Evolutionary conservation across 2,329 filamentous ascomycete genomes (phyloP).

Genomic region (Gaeumannomyces tritici): DNA sequence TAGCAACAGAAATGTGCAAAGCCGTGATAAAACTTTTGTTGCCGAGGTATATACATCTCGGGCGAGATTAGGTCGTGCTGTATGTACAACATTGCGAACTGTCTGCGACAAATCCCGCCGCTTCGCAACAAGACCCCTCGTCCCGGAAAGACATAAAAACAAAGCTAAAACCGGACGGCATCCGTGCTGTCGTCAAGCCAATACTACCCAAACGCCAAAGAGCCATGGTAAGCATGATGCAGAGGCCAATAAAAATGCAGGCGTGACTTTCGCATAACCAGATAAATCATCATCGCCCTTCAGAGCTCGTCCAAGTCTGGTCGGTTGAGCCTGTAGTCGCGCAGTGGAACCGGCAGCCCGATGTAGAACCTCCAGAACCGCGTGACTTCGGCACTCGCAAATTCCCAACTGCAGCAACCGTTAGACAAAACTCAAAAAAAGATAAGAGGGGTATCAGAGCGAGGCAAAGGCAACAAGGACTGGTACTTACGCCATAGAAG

Average conservation of each 20-base stretch:
- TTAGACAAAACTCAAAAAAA: not conserved
- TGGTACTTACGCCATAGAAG: conserved; percentile 63
- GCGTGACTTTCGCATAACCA: not conserved
- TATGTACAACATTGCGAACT: not conserved
- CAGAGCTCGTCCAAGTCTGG: conserved; percentile 40
- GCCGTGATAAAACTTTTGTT: not conserved
- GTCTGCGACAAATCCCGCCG: not conserved
- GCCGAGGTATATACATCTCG: not conserved
- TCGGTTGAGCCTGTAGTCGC: conserved; percentile 35
- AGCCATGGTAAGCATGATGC: not conserved
- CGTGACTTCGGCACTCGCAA: conserved; percentile 23
- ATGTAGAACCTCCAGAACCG: conserved; percentile 42
- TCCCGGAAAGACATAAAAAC: not conserved
- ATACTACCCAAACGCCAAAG: not conserved
- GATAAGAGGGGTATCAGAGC: no score
- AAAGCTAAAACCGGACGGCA: not conserved
- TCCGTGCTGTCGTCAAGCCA: not conserved
- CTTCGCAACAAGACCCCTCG: no score
- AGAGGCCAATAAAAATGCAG: not conserved
- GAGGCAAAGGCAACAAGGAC: not conserved
- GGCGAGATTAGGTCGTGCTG: not conserved
- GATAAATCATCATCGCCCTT: conserved; percentile 3
- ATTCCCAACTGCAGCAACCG: not conserved
- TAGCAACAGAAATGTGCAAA: not conserved
- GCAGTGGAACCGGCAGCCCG: conserved; percentile 39